Percentiles rank a stretch among this genome's conserved stretches.
These are phyloP conservation scores for Rosa hybrid DNA, from an alignment of 331 rosid genomes.

Conservation along the genomic window DNA sequence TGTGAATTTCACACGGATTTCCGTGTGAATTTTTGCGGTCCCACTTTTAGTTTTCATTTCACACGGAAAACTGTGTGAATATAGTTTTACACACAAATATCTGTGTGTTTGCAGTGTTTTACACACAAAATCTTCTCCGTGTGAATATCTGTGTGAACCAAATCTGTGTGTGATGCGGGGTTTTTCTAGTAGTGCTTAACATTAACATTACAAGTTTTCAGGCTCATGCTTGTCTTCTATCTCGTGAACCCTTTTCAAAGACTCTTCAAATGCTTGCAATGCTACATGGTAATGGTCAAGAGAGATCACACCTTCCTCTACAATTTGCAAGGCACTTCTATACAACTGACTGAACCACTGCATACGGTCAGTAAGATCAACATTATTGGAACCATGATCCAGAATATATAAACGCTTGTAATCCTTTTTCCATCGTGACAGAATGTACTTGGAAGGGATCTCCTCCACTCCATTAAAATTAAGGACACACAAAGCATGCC, in stretches of 20 bases:
- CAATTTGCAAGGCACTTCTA: slow-evolving; percentile 80
- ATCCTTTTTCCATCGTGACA: slow-evolving; percentile 89
- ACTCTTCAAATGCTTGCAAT: slow-evolving; percentile 73
- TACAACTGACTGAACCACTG: slow-evolving; percentile 73
- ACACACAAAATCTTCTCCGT: no score
- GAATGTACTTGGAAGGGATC: slow-evolving; percentile 68
- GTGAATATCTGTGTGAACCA: no score
- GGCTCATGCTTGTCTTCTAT: slow-evolving; percentile 49
- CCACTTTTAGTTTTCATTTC: no score
- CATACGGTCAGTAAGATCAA: slow-evolving; percentile 41
- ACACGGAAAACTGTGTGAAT: no score
- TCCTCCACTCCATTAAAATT: slow-evolving; percentile 95
- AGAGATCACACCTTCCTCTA: slow-evolving; percentile 83
- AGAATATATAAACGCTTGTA: slow-evolving; percentile 68
- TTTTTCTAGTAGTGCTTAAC: not conserved
- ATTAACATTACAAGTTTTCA: slow-evolving; percentile 8
- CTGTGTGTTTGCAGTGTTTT: no score
- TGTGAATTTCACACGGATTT: no score
- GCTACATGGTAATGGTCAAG: slow-evolving; percentile 76
- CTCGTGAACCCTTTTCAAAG: slow-evolving; percentile 73
- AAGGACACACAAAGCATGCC: slow-evolving; percentile 85
- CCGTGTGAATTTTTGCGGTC: no score
- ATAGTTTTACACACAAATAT: no score
- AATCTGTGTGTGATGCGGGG: no score
- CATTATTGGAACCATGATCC: slow-evolving; percentile 38